Conservation (phyloP, 345 rosid species). For the Hibiscus trionum region DNA sequence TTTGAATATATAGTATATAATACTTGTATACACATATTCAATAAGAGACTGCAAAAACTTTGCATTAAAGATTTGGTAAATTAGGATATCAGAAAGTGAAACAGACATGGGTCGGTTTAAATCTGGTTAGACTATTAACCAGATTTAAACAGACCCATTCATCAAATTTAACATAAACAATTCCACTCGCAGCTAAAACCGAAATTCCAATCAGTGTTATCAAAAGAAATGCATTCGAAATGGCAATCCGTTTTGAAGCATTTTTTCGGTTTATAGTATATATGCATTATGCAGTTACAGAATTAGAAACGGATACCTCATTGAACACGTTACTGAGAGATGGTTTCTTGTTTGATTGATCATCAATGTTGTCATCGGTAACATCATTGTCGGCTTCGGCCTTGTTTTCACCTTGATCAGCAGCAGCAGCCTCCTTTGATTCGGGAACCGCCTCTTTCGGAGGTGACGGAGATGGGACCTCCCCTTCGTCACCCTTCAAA, state of each 20-base stretch:
- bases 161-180: background rate
- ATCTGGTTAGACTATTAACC: too few species aligned
- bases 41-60: too few species aligned
- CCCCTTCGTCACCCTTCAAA: constrained; percentile 25
- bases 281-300: background rate
- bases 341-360: constrained; percentile 21
- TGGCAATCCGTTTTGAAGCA: background rate
- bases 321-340: constrained; percentile 38
- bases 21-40: too few species aligned
- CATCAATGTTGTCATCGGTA: constrained; percentile 15
- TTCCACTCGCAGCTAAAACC: background rate
- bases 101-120: too few species aligned
- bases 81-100: too few species aligned
- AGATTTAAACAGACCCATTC: too few species aligned
- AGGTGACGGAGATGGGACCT: constrained; percentile 15
- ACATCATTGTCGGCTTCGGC: constrained; percentile 9
- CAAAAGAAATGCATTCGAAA: background rate
- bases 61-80: too few species aligned
- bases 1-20: too few species aligned
- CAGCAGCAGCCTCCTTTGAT: constrained; percentile 4
- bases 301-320: constrained; percentile 13
- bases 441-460: constrained; percentile 12
- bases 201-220: background rate
- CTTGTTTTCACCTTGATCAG: constrained; percentile 22
- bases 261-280: background rate